Percentiles rank a stretch among this genome's conserved stretches.
Evolutionary conservation across 495 filamentous ascomycete genomes (phyloP).

Genomic region (Trichoderma gamsii): DNA sequence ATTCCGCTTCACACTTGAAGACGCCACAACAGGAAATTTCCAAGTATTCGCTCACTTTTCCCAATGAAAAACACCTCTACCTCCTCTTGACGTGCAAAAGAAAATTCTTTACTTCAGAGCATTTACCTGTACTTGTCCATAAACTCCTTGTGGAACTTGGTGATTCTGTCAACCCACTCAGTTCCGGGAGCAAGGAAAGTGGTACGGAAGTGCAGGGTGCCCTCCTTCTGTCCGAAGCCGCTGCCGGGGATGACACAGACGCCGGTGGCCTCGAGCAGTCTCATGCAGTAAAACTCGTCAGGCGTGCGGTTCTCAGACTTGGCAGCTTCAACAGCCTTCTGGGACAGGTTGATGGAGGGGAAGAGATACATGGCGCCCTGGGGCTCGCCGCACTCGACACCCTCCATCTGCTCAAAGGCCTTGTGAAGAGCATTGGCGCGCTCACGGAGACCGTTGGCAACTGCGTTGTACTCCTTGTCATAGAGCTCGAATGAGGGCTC

Average conservation of each 20-base stretch:
- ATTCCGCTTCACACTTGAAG: background rate
- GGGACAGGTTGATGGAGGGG: slow-evolving; percentile 77
- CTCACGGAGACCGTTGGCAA: slow-evolving; percentile 65
- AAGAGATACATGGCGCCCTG: slow-evolving; percentile 98
- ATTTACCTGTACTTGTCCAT: slow-evolving; percentile 67
- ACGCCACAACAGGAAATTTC: background rate
- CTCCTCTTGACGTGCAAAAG: background rate
- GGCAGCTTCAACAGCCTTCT: slow-evolving; percentile 68
- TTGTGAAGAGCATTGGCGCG: slow-evolving; percentile 80
- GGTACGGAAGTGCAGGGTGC: slow-evolving; percentile 88
- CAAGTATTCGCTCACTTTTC: background rate
- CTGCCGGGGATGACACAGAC: slow-evolving; percentile 90
- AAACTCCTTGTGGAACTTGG: slow-evolving; percentile 85
- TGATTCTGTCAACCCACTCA: slow-evolving; percentile 85
- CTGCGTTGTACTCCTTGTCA: slow-evolving; percentile 72
- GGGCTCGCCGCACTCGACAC: slow-evolving; percentile 80
- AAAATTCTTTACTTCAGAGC: background rate
- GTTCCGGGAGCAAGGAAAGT: slow-evolving; percentile 95
- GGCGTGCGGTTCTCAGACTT: slow-evolving; percentile 63
- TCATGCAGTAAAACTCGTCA: slow-evolving; percentile 91
- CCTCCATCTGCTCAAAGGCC: slow-evolving; percentile 91
- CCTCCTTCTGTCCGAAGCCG: slow-evolving; percentile 91
- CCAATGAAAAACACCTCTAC: background rate
- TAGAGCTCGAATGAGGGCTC: slow-evolving; percentile 79
- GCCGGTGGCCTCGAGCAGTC: slow-evolving; percentile 85